phyloP scores from a whole-genome alignment of 23 red algal species.

The Cyanidioschyzon merolae region DNA sequence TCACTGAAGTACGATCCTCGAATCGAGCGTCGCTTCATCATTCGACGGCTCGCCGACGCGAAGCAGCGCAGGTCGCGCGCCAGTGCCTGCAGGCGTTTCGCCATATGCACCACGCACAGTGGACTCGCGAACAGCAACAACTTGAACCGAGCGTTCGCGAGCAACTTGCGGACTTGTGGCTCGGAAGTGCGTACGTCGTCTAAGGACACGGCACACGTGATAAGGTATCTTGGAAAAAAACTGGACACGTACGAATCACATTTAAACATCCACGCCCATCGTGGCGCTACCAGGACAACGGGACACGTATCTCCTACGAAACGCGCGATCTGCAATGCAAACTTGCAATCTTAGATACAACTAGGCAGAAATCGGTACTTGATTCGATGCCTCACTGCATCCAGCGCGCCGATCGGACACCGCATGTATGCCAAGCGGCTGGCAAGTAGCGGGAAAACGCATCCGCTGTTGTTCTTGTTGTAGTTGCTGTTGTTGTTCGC shows the following conservation, averaged over 20 bases:
- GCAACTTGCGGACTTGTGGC: not conserved
- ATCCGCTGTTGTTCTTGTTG: too few relatives aligned
- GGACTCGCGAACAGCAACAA: not conserved
- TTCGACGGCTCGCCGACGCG: not conserved
- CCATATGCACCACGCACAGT: slow-evolving; percentile 1
- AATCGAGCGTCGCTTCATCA: not conserved
- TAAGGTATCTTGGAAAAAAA: not conserved
- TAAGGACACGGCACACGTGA: too few relatives aligned
- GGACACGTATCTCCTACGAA: not conserved
- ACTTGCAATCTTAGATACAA: too few relatives aligned
- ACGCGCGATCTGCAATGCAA: too few relatives aligned
- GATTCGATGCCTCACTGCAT: too few relatives aligned
- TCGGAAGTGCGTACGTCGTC: not conserved
- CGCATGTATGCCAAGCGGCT: too few relatives aligned
- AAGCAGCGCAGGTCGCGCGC: not conserved
- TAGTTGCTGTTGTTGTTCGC: too few relatives aligned
- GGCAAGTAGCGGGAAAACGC: too few relatives aligned
- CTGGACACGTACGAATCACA: not conserved
- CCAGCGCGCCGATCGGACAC: too few relatives aligned
- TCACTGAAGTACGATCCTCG: not conserved
- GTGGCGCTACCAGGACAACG: not conserved
- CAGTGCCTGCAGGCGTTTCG: not conserved
- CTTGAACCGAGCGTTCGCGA: not conserved
- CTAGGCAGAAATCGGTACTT: too few relatives aligned
- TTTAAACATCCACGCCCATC: not conserved